These are phyloP conservation scores for Phoma sp. DNA, from an alignment of 2,329 filamentous ascomycete genomes.

Conservation along the genomic window DNA sequence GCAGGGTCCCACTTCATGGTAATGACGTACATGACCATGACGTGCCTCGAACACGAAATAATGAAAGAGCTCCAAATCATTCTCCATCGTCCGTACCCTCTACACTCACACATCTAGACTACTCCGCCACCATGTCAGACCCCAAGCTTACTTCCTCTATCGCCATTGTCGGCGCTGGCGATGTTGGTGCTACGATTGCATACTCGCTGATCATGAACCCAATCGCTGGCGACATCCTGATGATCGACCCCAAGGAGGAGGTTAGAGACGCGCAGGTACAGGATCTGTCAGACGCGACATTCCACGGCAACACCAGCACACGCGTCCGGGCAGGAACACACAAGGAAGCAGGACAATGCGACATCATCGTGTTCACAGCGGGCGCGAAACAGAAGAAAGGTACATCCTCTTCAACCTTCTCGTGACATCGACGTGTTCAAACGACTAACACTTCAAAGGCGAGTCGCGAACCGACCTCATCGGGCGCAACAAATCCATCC, in stretches of 20 bases:
- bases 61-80: background rate
- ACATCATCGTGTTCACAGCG: conserved; percentile 29
- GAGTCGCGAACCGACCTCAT: conserved; percentile 30
- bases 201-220: conserved; percentile 34
- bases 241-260: conserved; percentile 31
- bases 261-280: conserved; percentile 30
- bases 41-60: conserved; percentile 11
- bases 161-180: conserved; percentile 31
- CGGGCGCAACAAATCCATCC: conserved; percentile 30
- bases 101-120: background rate
- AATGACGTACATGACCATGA: conserved; percentile 18
- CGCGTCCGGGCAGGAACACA: conserved; percentile 27
- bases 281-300: conserved; percentile 23
- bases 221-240: conserved; percentile 24
- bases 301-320: conserved; percentile 27
- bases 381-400: conserved; percentile 33
- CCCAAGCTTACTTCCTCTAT: conserved; percentile 29
- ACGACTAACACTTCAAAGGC: conserved; percentile 1
- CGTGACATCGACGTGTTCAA: background rate
- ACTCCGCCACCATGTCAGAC: conserved; percentile 15
- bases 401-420: background rate
- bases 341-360: conserved; percentile 31
- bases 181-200: conserved; percentile 32
- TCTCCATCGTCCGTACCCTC: background rate
- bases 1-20: conserved; percentile 6